Conservation (phyloP, 345 rosid genomes). For the Eucalyptus guilfoylei region DNA sequence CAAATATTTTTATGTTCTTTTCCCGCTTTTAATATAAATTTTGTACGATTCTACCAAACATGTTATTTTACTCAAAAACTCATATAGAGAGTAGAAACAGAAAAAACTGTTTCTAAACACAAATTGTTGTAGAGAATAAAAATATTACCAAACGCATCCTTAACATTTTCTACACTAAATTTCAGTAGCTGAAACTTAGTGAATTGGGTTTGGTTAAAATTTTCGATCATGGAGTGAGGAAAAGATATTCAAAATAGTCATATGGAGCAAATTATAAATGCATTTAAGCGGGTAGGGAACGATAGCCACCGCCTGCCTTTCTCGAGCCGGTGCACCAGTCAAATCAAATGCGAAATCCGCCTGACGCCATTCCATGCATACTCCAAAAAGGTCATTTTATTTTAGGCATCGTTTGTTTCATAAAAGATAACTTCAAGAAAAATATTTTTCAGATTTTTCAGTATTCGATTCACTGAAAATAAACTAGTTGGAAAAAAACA, state of each 20-base stretch:
- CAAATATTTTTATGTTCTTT: too few relatives aligned
- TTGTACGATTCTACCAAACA: too few relatives aligned
- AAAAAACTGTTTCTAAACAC: accelerated
- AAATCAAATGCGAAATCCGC: background rate
- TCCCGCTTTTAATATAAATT: too few relatives aligned
- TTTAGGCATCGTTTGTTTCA: too few relatives aligned
- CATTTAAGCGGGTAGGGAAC: background rate
- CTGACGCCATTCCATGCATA: background rate
- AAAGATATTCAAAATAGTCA: background rate
- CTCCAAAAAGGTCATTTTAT: background rate
- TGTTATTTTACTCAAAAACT: too few relatives aligned
- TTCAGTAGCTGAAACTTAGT: background rate
- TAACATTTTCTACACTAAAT: background rate
- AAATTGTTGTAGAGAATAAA: too few relatives aligned
- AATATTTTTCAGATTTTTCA: too few relatives aligned
- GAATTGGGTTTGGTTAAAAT: background rate
- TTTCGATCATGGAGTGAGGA: background rate
- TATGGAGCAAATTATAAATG: background rate
- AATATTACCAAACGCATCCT: accelerated
- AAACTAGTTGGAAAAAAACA: too few relatives aligned
- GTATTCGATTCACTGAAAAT: accelerated
- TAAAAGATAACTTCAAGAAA: too few relatives aligned
- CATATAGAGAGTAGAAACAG: accelerated
- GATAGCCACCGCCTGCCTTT: background rate
- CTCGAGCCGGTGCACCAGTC: background rate